Evolutionary conservation across 148 eudicot genomes (phyloP), one percentile per base, ranked within the genome.

Genomic region (Cornus controversa): DNA sequence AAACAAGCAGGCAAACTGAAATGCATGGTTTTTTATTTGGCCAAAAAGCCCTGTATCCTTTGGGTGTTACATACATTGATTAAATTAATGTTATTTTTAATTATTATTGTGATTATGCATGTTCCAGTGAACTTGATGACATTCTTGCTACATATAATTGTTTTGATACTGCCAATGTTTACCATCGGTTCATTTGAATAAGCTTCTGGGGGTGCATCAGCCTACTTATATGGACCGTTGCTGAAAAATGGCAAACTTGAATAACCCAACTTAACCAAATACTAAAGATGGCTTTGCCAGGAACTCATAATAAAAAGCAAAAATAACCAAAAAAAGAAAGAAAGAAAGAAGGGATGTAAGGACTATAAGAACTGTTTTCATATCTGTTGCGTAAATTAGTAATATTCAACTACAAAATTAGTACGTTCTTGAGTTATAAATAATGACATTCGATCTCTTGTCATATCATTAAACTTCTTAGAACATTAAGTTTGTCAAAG

Each of bases 401-500:
- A 57, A 34, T 54, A 28, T 62, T 57, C 14, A 22, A n/a, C 60
- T 16, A 60, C 22, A 58, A 22, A 63, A 58, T 31, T 40, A 2
- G 45, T n/a, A n/a, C n/a, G n/a, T 40, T 73, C 18, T 23, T 34
- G 13, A 6, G 47, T 72, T 72, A 23, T 28, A 60, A 66, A 68
- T 68, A 57, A 72, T 27, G 66, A 60, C 47, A 60, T 31, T 73
- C 60, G 76, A 57, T 60, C 34, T 20, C 16, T 23, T 73, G 28
- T 8, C 76, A 73, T 22, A 31, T 54, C 27, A 60, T 60, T 60
- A 18, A 60, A 60, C 64, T n/a, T 60, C 64, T 60, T 60, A 40
- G 25, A 8, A 29, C 25, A 66, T 72, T 8, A 54, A 72, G 75
- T 72, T 28, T 72, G 66, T 58, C 67, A 34, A 58, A 58, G 64